These are phyloP conservation scores for Pseudogymnoascus verrucosus DNA, from an alignment of 2,329 filamentous ascomycete genomes.

Conservation along the genomic window DNA sequence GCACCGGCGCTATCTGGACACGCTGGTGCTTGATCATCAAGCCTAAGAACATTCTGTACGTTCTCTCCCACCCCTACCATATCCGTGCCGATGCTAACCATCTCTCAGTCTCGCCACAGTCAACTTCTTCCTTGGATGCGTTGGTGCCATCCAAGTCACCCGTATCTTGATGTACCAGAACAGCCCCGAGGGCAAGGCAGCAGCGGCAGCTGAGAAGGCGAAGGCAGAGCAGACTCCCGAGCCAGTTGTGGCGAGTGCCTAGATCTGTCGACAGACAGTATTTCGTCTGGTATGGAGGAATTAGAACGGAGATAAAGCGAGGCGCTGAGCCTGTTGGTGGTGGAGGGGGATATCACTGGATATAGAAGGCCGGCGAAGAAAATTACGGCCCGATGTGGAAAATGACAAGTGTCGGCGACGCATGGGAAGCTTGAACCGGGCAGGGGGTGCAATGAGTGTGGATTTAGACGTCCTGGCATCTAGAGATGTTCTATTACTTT, in stretches of 20 bases:
- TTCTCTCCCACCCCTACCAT: conserved; percentile 16
- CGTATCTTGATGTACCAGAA: conserved; percentile 65
- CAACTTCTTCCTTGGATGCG: conserved; percentile 93
- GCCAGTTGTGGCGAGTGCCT: not conserved
- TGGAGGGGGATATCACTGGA: not conserved
- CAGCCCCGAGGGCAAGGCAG: conserved; percentile 44
- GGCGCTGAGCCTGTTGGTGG: not conserved
- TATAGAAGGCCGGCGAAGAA: not conserved
- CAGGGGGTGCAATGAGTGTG: not conserved
- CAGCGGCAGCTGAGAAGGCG: conserved; percentile 30
- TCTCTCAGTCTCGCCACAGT: conserved; percentile 69
- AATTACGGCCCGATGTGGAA: not conserved
- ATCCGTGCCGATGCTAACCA: conserved; percentile 6
- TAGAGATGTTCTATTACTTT: conserved; percentile 7
- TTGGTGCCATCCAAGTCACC: conserved; percentile 73
- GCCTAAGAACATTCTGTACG: conserved; percentile 82
- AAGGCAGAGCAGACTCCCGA: conserved; percentile 29
- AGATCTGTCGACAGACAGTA: not conserved
- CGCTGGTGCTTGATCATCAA: conserved; percentile 97
- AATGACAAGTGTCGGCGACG: not conserved
- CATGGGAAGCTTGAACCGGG: not conserved
- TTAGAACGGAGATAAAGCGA: not conserved
- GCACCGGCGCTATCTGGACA: conserved; percentile 94
- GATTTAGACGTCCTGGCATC: conserved; percentile 6
- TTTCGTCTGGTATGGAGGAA: not conserved